Evolutionary conservation across 176 grass and related monocot species (phyloP), one percentile per base, ranked within the genome.

Genomic region (Melocanna baccifera): DNA sequence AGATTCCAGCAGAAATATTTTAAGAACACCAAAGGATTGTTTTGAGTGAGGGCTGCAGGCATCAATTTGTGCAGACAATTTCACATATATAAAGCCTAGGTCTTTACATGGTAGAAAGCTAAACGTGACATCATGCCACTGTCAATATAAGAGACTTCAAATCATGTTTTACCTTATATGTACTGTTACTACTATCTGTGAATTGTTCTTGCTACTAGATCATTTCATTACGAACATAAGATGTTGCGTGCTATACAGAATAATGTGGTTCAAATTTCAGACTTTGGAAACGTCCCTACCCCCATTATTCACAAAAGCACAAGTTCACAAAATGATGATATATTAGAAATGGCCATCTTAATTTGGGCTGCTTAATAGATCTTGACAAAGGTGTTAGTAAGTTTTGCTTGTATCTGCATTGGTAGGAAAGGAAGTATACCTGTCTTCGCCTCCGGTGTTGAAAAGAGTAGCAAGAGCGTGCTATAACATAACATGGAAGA

Each of bases 401-500:
- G 51, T 55, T 20, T 55, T 55, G 51, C 19, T 34, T 42, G 40
- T 18, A 41, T 81, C 11, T 19, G 36, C 19, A 61, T 62, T 58
- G 53, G 39, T 22, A 39, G 26, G 34, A 28, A 62, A 75, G 61
- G 7, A 83, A 56, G 58, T 47, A 62, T 91, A 99, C 96, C 91
- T 90, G 93, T 86, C 88, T 91, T 79, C 93, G 86, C 72, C 97
- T 84, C 41, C 88, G 77, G 84, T 87, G 92, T 75, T 94, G 88
- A 47, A 94, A 88, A 74, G 89, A 68, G 37, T 94, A 99, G 76
- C 93, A 96, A 7, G 91, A 99, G 40, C 91, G 88, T 16, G 91
- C 90, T 84, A 96, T 96, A 55, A 99, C 91, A 86, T 96, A 99
- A 73, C 97, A 99, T 28, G 97, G 97, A 76, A 99, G 84, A 65